Conservation (phyloP, 768 basidiomycete genomes). For the Calocybe gangraenosa region DNA sequence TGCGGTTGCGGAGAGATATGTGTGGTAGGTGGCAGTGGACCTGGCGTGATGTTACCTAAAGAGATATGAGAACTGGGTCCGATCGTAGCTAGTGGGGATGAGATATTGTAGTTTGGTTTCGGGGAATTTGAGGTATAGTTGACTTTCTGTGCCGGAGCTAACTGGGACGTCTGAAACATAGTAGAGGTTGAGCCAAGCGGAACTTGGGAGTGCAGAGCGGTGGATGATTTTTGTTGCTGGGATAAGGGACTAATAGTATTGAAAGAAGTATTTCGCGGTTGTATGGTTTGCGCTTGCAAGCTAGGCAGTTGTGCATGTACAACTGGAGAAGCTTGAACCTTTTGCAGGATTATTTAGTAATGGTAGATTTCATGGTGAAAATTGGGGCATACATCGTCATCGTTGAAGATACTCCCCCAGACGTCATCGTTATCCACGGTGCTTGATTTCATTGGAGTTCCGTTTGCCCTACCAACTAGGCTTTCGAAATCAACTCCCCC, state of each 20-base stretch:
- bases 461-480: conserved; percentile 62
- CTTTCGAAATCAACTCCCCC: conserved; percentile 81
- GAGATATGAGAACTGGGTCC: conserved; percentile 7
- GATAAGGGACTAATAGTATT: conserved; percentile 21
- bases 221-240: conserved; percentile 7
- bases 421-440: conserved; percentile 33
- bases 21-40: conserved; percentile 3
- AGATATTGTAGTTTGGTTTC: conserved; percentile 27
- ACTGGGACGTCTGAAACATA: conserved; percentile 8
- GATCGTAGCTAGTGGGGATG: conserved; percentile 15
- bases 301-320: conserved; percentile 6
- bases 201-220: conserved; percentile 3
- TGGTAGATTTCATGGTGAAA: background rate
- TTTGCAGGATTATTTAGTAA: background rate
- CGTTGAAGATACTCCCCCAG: conserved; percentile 73
- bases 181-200: background rate
- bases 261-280: conserved; percentile 32
- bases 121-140: conserved; percentile 2
- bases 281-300: conserved; percentile 33
- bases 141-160: background rate
- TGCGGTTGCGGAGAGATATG: conserved; percentile 7
- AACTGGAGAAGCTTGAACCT: background rate
- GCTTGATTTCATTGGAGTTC: conserved; percentile 42
- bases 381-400: conserved; percentile 24
- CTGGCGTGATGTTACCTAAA: conserved; percentile 7